phyloP scores from a whole-genome alignment of 2,329 filamentous ascomycete species.

The Aquanectria penicillioides region DNA sequence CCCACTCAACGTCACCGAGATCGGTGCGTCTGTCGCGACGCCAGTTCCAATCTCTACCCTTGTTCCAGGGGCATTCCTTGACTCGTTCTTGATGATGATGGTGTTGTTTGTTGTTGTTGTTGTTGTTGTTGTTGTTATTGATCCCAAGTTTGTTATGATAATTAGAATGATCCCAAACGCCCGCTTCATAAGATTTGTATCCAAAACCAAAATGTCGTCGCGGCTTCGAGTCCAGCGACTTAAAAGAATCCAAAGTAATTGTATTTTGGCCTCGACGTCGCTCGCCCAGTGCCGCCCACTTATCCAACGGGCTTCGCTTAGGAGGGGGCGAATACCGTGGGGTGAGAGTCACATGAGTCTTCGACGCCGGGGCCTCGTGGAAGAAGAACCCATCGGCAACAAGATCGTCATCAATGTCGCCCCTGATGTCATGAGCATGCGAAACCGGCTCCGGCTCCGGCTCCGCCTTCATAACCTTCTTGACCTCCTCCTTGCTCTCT shows the following conservation, averaged over 20 bases:
- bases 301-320: conserved; percentile 75
- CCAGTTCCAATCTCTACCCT: conserved; percentile 70
- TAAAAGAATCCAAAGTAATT: conserved; percentile 60
- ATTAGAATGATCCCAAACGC: conserved; percentile 59
- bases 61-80: conserved; percentile 66
- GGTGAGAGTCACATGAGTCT: conserved; percentile 49
- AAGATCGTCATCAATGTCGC: conserved; percentile 70
- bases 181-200: conserved; percentile 59
- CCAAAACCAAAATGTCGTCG: conserved; percentile 60
- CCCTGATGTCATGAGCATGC: conserved; percentile 49
- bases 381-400: conserved; percentile 79
- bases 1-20: conserved; percentile 89
- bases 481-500: conserved; percentile 69
- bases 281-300: conserved; percentile 90
- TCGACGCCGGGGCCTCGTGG: conserved; percentile 66
- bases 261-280: conserved; percentile 74
- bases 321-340: conserved; percentile 72
- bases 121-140: conserved; percentile 28
- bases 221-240: conserved; percentile 59
- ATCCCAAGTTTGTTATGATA: conserved; percentile 45
- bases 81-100: conserved; percentile 54
- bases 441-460: conserved; percentile 26
- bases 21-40: conserved; percentile 71
- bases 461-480: conserved; percentile 29
- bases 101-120: conserved; percentile 30